phyloP scores from a whole-genome alignment of 169 alveolate genomes.

The Sarcocystis neurona region DNA sequence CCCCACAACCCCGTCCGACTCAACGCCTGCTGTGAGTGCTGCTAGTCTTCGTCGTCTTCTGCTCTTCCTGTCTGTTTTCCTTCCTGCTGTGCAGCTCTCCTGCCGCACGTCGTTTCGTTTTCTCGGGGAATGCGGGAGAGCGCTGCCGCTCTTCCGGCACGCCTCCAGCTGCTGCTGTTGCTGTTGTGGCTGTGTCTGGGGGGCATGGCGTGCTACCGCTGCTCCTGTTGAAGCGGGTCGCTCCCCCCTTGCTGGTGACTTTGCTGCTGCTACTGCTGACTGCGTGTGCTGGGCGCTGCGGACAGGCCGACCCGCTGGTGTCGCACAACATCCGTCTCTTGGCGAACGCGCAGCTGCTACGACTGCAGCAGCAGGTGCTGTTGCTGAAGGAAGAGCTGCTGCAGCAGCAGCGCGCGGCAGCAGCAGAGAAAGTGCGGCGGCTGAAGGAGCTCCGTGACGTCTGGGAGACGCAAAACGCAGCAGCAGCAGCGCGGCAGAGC shows the following conservation, averaged over 20 bases:
- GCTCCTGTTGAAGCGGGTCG: not conserved
- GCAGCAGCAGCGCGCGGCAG: conserved; percentile 31
- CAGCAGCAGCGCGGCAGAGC: not conserved
- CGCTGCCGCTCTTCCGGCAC: not conserved
- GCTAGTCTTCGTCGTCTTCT: too few species aligned
- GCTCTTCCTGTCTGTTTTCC: too few species aligned
- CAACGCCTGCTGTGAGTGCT: too few species aligned
- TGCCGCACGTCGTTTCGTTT: too few species aligned
- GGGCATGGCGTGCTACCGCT: not conserved
- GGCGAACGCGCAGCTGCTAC: conserved; percentile 52
- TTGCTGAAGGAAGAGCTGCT: conserved; percentile 41
- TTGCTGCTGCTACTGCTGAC: not conserved
- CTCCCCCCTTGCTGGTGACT: not conserved
- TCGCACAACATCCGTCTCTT: conserved; percentile 56
- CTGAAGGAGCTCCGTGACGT: conserved; percentile 17
- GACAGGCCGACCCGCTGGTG: conserved; percentile 56
- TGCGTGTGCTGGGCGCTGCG: conserved; percentile 32
- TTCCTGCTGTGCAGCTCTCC: too few species aligned
- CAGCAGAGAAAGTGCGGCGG: conserved; percentile 25
- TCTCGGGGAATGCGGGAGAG: not conserved
- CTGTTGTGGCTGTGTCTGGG: not conserved
- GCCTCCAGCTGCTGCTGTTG: not conserved
- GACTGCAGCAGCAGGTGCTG: conserved; percentile 48
- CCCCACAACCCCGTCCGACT: too few species aligned
- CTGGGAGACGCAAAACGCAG: not conserved